Conservation (phyloP, 1,284 basidiomycete species). For the Leccinum proximum region DNA sequence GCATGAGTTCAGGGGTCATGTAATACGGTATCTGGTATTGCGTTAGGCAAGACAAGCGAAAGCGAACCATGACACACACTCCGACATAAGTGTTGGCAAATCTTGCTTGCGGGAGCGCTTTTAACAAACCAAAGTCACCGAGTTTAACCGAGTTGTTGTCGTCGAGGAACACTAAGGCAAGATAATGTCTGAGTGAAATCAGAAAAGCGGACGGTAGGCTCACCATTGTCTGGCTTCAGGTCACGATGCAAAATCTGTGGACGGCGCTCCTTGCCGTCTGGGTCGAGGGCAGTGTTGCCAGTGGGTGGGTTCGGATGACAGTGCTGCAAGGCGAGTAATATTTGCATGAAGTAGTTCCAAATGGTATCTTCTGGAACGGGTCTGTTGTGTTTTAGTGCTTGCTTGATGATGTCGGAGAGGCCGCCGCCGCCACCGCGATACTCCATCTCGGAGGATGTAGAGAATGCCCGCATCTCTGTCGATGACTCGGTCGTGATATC, state of each 20-base stretch:
- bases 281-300: slow-evolving; percentile 40
- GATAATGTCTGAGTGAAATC: not conserved
- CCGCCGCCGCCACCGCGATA: slow-evolving; percentile 97
- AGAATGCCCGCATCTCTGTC: slow-evolving; percentile 90
- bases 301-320: slow-evolving; percentile 90
- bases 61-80: slow-evolving; percentile 43
- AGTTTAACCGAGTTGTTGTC: slow-evolving; percentile 82
- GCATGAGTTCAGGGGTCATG: slow-evolving; percentile 98
- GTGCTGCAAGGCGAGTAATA: slow-evolving; percentile 86
- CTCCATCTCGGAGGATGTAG: slow-evolving; percentile 89
- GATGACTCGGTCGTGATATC: slow-evolving; percentile 89
- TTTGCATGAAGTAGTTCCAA: slow-evolving; percentile 95
- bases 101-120: slow-evolving; percentile 82
- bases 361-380: slow-evolving; percentile 88
- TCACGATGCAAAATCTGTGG: slow-evolving; percentile 92
- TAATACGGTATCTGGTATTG: slow-evolving; percentile 87
- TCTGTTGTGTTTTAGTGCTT: slow-evolving; percentile 62
- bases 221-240: slow-evolving; percentile 96
- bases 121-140: slow-evolving; percentile 95
- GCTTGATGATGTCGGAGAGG: slow-evolving; percentile 83
- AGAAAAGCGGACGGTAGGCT: slow-evolving; percentile 22
- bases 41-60: not conserved
- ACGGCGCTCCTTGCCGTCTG: slow-evolving; percentile 46
- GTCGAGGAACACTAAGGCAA: slow-evolving; percentile 76
- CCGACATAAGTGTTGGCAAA: slow-evolving; percentile 98